Percentiles rank a stretch among this genome's conserved stretches.
Evolutionary conservation across 257 asterid species (phyloP).

Genomic region (Ajuga chamaepitys): DNA sequence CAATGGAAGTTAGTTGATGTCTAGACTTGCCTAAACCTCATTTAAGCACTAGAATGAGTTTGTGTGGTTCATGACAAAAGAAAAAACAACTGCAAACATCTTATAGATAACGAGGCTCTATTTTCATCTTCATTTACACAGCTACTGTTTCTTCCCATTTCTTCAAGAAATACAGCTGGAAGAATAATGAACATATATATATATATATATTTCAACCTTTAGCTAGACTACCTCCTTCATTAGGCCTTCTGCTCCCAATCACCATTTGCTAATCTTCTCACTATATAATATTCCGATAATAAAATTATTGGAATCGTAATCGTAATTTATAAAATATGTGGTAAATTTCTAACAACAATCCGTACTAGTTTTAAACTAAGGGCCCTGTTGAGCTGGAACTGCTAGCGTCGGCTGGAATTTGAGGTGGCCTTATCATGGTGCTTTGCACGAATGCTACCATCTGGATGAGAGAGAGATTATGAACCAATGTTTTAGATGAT

Average conservation of each 20-base stretch:
- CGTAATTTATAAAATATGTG: background rate
- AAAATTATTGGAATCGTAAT: background rate
- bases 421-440: conserved; percentile 38
- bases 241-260: background rate
- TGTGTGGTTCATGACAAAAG: too few relatives aligned
- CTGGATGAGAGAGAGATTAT: conserved; percentile 25
- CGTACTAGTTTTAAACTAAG: conserved; percentile 18
- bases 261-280: background rate
- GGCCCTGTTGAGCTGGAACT: conserved; percentile 26
- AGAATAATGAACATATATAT: too few relatives aligned
- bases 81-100: background rate
- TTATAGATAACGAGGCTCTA: too few relatives aligned
- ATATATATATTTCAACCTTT: too few relatives aligned
- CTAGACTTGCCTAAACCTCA: too few relatives aligned
- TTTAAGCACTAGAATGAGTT: too few relatives aligned
- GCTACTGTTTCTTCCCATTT: too few relatives aligned
- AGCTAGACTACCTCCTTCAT: background rate
- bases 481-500: background rate
- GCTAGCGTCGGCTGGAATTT: conserved; percentile 12
- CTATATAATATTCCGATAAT: background rate
- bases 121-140: too few relatives aligned
- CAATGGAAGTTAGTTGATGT: too few relatives aligned
- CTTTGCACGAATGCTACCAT: conserved; percentile 77
- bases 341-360: background rate
- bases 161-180: too few relatives aligned